A percentile compares a stretch with the other conserved stretches of the same genome.
These are phyloP conservation scores for Kandelia obovata DNA, from an alignment of 345 rosid genomes.

Conservation along the genomic window DNA sequence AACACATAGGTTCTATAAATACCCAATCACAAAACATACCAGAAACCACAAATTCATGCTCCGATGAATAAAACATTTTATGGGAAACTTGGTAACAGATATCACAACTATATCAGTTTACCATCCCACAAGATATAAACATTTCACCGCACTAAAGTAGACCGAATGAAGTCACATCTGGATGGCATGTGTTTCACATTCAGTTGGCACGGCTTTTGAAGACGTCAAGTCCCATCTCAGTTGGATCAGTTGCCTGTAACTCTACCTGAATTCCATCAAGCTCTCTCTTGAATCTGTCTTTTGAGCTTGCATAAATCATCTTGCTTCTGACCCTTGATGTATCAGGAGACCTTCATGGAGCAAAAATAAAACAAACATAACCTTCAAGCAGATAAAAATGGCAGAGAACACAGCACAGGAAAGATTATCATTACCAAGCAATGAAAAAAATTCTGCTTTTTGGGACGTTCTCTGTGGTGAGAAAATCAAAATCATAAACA, in stretches of 20 bases:
- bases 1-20: conserved; percentile 33
- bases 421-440: conserved; percentile 25
- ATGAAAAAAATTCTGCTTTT: conserved; percentile 39
- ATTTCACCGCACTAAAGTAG: conserved; percentile 25
- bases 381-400: background rate
- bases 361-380: background rate
- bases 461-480: conserved; percentile 35
- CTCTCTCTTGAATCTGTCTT: conserved; percentile 39
- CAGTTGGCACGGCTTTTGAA: conserved; percentile 38
- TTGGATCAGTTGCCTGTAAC: conserved; percentile 37
- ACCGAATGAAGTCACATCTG: conserved; percentile 9
- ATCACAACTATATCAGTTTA: conserved; percentile 14
- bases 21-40: conserved; percentile 30
- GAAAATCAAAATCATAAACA: conserved; percentile 38
- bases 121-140: conserved; percentile 26
- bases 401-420: background rate
- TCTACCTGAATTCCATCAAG: conserved; percentile 39
- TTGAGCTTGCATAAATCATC: conserved; percentile 41
- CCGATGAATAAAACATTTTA: conserved; percentile 14
- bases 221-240: conserved; percentile 41
- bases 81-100: conserved; percentile 17
- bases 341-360: conserved; percentile 30
- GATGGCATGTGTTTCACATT: conserved; percentile 9
- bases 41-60: conserved; percentile 17
- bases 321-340: conserved; percentile 37